Evolutionary conservation across 768 basidiomycete genomes (phyloP).

Genomic region (Galerina sulciceps): DNA sequence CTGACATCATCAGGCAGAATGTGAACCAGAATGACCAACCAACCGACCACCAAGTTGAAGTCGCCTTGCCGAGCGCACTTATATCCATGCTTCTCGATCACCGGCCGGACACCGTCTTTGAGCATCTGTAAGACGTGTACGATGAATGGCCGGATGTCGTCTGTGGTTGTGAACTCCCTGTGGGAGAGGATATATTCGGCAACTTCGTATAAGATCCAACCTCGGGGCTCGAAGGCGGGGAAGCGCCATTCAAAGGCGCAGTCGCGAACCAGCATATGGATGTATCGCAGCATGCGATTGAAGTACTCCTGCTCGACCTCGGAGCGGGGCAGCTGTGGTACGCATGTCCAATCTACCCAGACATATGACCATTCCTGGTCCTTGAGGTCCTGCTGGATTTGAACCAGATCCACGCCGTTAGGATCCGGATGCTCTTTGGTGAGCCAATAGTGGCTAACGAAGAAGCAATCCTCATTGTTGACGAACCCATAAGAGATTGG

Average conservation of each 20-base stretch:
- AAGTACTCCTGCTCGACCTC: neutral
- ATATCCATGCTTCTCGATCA: neutral
- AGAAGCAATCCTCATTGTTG: slow-evolving; percentile 3
- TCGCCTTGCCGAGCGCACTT: neutral
- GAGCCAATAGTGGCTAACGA: slow-evolving; percentile 5
- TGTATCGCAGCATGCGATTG: neutral
- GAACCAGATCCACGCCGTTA: neutral
- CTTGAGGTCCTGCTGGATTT: slow-evolving; percentile 1
- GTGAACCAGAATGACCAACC: neutral
- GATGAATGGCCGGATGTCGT: neutral
- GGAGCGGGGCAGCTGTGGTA: neutral
- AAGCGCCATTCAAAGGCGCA: neutral
- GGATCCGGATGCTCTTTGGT: slow-evolving; percentile 4
- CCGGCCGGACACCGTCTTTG: neutral
- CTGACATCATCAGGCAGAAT: neutral
- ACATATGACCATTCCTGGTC: neutral
- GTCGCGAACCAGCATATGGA: neutral
- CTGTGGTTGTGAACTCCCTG: neutral
- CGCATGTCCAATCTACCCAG: neutral
- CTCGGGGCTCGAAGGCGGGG: neutral
- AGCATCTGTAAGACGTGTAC: neutral
- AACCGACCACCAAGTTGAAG: neutral
- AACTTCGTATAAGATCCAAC: neutral
- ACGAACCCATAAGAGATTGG: neutral
- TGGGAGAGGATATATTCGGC: neutral